These are phyloP conservation scores for Fusarium nygamai DNA, from an alignment of 2,329 filamentous ascomycete species.

Conservation along the genomic window DNA sequence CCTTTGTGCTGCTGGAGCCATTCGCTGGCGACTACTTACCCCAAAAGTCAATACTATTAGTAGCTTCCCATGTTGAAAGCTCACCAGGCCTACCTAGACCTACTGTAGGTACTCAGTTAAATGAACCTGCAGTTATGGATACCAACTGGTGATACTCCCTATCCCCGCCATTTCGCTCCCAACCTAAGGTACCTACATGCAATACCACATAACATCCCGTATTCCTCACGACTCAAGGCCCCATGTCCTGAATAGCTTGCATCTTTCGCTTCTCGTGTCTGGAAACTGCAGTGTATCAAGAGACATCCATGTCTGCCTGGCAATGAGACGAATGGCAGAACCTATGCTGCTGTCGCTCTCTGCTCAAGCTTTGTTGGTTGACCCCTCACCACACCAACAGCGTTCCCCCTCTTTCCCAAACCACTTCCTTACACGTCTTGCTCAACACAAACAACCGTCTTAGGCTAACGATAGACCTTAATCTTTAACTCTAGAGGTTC, in stretches of 20 bases:
- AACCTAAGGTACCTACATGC: slow-evolving; percentile 11
- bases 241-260: slow-evolving; percentile 17
- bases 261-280: slow-evolving; percentile 20
- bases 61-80: background rate
- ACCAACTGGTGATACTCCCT: background rate
- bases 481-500: slow-evolving; percentile 23
- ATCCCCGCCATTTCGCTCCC: background rate
- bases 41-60: background rate
- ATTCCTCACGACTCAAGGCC: slow-evolving; percentile 23
- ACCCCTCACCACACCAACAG: slow-evolving; percentile 40
- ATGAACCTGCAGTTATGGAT: background rate
- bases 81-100: background rate
- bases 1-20: background rate
- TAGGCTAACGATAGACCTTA: slow-evolving; percentile 25
- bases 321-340: slow-evolving; percentile 29
- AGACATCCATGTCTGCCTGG: slow-evolving; percentile 27
- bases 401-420: slow-evolving; percentile 20
- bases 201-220: slow-evolving; percentile 21
- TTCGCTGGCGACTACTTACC: background rate
- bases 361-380: slow-evolving; percentile 17
- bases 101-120: background rate
- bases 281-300: slow-evolving; percentile 7
- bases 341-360: slow-evolving; percentile 14
- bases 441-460: slow-evolving; percentile 8
- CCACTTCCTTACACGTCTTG: slow-evolving; percentile 5